phyloP scores from a whole-genome alignment of 2,329 filamentous ascomycete genomes.

The Talaromyces sp. region DNA sequence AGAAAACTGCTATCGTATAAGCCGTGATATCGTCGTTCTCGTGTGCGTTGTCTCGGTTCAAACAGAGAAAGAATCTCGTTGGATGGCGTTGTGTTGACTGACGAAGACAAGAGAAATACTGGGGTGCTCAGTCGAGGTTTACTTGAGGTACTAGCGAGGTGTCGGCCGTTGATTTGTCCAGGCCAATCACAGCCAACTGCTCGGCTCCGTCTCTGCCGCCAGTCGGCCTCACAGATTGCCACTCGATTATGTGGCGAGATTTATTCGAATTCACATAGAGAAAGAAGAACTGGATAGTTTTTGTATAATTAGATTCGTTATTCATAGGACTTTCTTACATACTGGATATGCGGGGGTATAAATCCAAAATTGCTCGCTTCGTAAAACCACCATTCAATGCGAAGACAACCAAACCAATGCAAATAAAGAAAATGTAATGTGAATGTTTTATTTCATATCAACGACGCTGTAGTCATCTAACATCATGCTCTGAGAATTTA shows the following conservation, averaged over 20 bases:
- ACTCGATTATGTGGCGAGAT: not conserved
- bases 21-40: not conserved
- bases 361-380: not conserved
- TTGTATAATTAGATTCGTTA: not conserved
- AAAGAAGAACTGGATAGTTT: not conserved
- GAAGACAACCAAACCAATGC: not conserved
- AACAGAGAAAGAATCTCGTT: not conserved
- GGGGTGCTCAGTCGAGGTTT: not conserved
- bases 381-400: not conserved
- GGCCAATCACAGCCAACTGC: not conserved
- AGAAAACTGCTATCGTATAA: not conserved
- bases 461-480: constrained; percentile 7
- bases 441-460: constrained; percentile 3
- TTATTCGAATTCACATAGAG: not conserved
- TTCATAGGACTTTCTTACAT: not conserved
- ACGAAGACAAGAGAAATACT: not conserved
- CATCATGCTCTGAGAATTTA: constrained; percentile 8
- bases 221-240: not conserved
- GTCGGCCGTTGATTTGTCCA: constrained; percentile 18
- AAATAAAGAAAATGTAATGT: not conserved
- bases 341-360: constrained; percentile 1
- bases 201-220: not conserved
- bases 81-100: not conserved
- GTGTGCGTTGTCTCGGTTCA: not conserved
- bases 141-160: constrained; percentile 2